Evolutionary conservation across 345 rosid species (phyloP).

Genomic region (Salix dunnii): DNA sequence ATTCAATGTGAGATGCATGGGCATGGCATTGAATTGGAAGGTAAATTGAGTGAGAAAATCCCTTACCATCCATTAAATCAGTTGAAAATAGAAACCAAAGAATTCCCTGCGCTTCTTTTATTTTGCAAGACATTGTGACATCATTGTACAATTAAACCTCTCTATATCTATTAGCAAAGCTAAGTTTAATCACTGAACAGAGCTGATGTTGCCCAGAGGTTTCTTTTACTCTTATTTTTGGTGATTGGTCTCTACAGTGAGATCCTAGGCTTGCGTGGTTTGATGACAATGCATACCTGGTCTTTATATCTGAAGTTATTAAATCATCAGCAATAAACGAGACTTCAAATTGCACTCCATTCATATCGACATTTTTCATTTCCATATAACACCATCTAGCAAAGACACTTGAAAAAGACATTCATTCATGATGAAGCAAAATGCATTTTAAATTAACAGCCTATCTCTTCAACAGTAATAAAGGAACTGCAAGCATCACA

Average conservation of each 20-base stretch:
- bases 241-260: no score
- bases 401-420: background rate
- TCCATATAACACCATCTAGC: background rate
- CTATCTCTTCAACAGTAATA: background rate
- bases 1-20: conserved; percentile 74
- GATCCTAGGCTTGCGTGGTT: no score
- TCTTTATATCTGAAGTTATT: background rate
- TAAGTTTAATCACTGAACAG: background rate
- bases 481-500: background rate
- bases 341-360: no score
- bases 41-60: conserved; percentile 24
- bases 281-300: background rate
- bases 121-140: background rate
- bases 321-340: background rate
- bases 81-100: background rate
- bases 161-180: background rate
- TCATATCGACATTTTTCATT: background rate
- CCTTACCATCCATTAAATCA: background rate
- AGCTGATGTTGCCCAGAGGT: background rate
- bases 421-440: background rate
- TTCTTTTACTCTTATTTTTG: no score
- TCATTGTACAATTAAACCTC: background rate
- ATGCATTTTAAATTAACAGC: background rate
- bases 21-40: conserved; percentile 75
- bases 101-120: background rate